Conservation (phyloP, 495 filamentous ascomycete species). For the Penicillium ochrochloron region DNA sequence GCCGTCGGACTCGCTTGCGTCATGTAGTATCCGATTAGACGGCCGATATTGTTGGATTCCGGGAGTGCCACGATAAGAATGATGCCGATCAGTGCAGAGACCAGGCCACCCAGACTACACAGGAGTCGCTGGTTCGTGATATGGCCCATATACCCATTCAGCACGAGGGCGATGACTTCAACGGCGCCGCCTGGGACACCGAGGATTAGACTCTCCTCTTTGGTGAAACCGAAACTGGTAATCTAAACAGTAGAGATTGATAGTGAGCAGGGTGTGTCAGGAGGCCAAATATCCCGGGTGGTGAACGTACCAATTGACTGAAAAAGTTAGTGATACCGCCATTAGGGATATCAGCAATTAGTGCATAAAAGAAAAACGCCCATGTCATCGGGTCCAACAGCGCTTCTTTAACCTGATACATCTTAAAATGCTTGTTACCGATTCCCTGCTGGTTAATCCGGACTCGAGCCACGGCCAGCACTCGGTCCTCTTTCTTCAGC, state of each 20-base stretch:
- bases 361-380: slow-evolving; percentile 67
- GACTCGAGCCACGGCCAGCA: slow-evolving; percentile 63
- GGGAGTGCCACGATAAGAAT: slow-evolving; percentile 69
- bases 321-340: slow-evolving; percentile 76
- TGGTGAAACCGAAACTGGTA: slow-evolving; percentile 53
- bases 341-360: slow-evolving; percentile 67
- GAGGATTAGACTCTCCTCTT: slow-evolving; percentile 65
- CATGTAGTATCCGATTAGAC: slow-evolving; percentile 68
- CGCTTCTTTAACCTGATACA: slow-evolving; percentile 64
- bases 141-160: slow-evolving; percentile 65
- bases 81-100: slow-evolving; percentile 56
- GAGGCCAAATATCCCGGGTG: not conserved
- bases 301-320: slow-evolving; percentile 54
- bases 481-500: slow-evolving; percentile 64
- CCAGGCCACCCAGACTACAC: slow-evolving; percentile 44
- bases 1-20: slow-evolving; percentile 60
- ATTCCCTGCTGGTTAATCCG: slow-evolving; percentile 69
- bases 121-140: slow-evolving; percentile 59
- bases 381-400: slow-evolving; percentile 64
- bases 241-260: slow-evolving; percentile 32
- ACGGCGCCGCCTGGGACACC: slow-evolving; percentile 69
- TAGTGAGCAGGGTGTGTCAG: slow-evolving; percentile 25
- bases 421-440: slow-evolving; percentile 70
- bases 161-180: slow-evolving; percentile 64
- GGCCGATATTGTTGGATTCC: slow-evolving; percentile 58